Conservation (phyloP, 2,329 filamentous ascomycete genomes). For the Exophiala aquamarina region DNA sequence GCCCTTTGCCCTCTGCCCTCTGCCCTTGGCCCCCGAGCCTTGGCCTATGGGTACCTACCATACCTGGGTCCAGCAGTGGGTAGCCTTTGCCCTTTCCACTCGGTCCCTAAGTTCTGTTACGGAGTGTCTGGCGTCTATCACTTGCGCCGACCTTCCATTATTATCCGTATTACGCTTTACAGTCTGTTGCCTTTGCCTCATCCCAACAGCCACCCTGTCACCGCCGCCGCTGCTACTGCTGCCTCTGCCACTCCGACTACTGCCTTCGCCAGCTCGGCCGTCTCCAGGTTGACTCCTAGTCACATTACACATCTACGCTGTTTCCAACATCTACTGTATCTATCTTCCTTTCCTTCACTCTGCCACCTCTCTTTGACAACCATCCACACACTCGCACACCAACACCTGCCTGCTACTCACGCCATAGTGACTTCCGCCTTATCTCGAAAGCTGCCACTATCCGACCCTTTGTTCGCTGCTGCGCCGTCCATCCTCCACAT, state of each 20-base stretch:
- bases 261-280: not conserved
- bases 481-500: slow-evolving; percentile 3
- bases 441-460: no score
- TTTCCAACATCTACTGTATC: not conserved
- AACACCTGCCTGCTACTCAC: not conserved
- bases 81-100: no score
- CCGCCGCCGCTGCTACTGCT: slow-evolving; percentile 2
- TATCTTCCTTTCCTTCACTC: slow-evolving; percentile 13
- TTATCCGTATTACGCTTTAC: no score
- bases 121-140: no score
- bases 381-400: slow-evolving; percentile 24
- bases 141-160: no score
- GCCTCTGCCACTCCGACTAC: slow-evolving; percentile 10
- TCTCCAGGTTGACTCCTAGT: slow-evolving; percentile 7
- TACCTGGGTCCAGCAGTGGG: no score
- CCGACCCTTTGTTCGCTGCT: slow-evolving; percentile 6
- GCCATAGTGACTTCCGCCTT: not conserved
- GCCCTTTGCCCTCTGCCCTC: no score
- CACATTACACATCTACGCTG: slow-evolving; percentile 16
- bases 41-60: no score
- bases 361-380: not conserved
- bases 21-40: no score
- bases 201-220: slow-evolving; percentile 8
- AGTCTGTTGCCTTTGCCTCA: not conserved
- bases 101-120: no score